phyloP scores from a whole-genome alignment of 2,329 filamentous ascomycete genomes.

The Paraphoma chrysanthemicola region DNA sequence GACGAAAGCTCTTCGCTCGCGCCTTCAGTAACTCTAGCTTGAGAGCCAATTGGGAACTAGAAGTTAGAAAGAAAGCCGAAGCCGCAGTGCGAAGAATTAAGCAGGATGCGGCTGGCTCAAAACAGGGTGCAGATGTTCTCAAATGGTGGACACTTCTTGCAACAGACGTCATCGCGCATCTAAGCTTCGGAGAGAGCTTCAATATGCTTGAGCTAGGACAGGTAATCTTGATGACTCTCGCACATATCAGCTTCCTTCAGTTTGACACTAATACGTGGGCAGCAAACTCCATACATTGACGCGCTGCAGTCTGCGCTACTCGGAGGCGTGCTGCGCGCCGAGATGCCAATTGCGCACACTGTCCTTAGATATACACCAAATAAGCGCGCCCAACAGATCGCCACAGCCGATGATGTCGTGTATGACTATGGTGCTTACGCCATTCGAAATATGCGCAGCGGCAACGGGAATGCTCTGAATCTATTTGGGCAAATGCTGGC shows the following conservation, averaged over 20 bases:
- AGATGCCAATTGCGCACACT: constrained; percentile 35
- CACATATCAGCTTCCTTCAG: too few species aligned
- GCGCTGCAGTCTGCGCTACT: constrained; percentile 34
- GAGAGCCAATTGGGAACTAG: constrained; percentile 45
- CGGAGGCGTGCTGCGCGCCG: constrained; percentile 39
- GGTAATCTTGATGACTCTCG: constrained; percentile 13
- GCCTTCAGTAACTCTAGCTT: constrained; percentile 47
- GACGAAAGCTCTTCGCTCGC: constrained; percentile 47
- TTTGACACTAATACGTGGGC: background rate
- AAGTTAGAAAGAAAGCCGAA: constrained; percentile 40
- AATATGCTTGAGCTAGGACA: constrained; percentile 47
- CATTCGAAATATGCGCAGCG: constrained; percentile 23
- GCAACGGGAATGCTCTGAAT: constrained; percentile 17
- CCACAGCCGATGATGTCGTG: constrained; percentile 18
- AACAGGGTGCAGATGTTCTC: constrained; percentile 42
- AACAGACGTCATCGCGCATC: constrained; percentile 46
- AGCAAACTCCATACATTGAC: constrained; percentile 37
- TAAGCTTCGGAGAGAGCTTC: constrained; percentile 51
- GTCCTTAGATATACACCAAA: constrained; percentile 21
- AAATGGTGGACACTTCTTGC: constrained; percentile 51
- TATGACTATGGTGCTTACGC: constrained; percentile 17
- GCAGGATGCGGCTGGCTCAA: constrained; percentile 13
- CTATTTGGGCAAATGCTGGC: constrained; percentile 22
- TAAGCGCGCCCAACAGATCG: constrained; percentile 6
- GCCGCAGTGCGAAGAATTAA: constrained; percentile 45